Evolutionary conservation across 805 yeast species (phyloP).

Genomic region (Metschnikowia dekortorum): DNA sequence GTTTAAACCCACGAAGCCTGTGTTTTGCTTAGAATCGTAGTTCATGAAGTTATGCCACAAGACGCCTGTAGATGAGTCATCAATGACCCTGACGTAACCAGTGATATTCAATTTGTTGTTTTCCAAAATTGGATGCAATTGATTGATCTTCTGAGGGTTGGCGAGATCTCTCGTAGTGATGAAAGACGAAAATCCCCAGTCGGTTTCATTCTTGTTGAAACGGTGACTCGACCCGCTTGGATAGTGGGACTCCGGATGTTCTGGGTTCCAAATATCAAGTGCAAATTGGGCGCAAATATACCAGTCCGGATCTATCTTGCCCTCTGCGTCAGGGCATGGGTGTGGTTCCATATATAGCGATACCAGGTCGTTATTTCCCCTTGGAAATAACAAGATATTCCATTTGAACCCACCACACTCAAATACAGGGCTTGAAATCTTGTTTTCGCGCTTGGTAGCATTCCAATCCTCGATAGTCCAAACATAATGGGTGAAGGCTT

Average conservation of each 20-base stretch:
- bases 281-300: conserved; percentile 90
- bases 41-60: conserved; percentile 85
- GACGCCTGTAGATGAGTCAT: conserved; percentile 87
- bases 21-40: conserved; percentile 78
- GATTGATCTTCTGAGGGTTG: conserved; percentile 14
- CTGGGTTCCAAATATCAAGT: conserved; percentile 78
- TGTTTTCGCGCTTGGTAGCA: conserved; percentile 32
- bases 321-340: conserved; percentile 31
- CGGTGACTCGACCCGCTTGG: conserved; percentile 71
- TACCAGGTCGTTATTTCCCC: conserved; percentile 56
- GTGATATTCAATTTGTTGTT: conserved; percentile 65
- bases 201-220: conserved; percentile 69
- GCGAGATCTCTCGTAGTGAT: conserved; percentile 43
- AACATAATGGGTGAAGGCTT: conserved; percentile 33
- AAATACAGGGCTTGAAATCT: conserved; percentile 46
- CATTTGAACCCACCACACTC: conserved; percentile 61
- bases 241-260: conserved; percentile 55
- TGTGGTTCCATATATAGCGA: conserved; percentile 82
- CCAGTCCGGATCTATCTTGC: conserved; percentile 50
- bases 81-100: conserved; percentile 68
- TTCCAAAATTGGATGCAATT: conserved; percentile 39
- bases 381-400: conserved; percentile 73
- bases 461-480: conserved; percentile 53
- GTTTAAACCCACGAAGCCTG: conserved; percentile 89
- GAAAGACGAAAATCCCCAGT: conserved; percentile 93